Conservation (phyloP, 176 grass and related monocot species). For the Musa acuminata region DNA sequence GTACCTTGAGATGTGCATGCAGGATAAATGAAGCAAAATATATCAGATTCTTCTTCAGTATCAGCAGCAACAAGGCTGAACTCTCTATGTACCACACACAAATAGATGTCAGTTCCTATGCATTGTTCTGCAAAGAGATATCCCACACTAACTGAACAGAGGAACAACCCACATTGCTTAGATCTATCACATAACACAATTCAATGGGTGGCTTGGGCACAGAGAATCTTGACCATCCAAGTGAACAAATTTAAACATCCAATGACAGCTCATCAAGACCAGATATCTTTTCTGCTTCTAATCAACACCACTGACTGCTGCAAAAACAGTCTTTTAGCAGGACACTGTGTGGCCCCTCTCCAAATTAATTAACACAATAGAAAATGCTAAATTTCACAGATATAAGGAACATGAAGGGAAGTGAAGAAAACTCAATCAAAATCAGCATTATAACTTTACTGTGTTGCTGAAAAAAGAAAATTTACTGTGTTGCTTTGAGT, state of each 20-base stretch:
- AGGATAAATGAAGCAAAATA: conserved; percentile 59
- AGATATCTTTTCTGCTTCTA: conserved; percentile 37
- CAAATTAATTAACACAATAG: not conserved
- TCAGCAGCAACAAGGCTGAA: conserved; percentile 50
- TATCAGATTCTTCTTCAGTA: conserved; percentile 33
- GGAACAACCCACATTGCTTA: conserved; percentile 6
- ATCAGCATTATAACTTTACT: not conserved
- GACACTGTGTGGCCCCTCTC: not conserved
- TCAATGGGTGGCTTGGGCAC: conserved; percentile 38
- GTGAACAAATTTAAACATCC: conserved; percentile 26
- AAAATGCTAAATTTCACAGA: not conserved
- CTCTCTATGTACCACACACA: conserved; percentile 65
- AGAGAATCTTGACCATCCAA: conserved; percentile 29
- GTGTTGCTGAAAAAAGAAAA: too few species aligned
- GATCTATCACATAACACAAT: conserved; percentile 47
- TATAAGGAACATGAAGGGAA: not conserved
- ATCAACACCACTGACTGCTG: conserved; percentile 39
- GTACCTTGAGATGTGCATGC: conserved; percentile 28
- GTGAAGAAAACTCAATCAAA: too few species aligned
- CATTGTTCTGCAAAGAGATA: conserved; percentile 35
- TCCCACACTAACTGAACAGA: conserved; percentile 57
- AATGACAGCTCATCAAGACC: conserved; percentile 35
- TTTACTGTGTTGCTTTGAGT: too few species aligned
- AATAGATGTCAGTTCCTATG: conserved; percentile 29
- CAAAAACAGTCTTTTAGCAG: conserved; percentile 4